A percentile compares a stretch with the other conserved stretches of the same genome.
Conservation (phyloP, 345 rosid genomes). For the Combretum micranthum region DNA sequence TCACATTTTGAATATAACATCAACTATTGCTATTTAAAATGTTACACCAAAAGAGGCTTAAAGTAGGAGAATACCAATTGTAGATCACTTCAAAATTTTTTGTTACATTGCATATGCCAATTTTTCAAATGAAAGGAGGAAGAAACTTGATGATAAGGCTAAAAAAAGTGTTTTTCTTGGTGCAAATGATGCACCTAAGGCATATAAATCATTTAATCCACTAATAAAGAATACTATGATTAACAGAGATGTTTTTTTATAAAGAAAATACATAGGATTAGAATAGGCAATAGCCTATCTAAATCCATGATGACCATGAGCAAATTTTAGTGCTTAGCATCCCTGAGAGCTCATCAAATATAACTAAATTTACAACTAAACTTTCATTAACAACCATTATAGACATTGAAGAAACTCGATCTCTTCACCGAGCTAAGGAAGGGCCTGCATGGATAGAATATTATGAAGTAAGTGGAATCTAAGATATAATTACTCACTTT, state of each 20-base stretch:
- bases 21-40: too few relatives aligned
- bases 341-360: too few relatives aligned
- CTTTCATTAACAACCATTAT: too few relatives aligned
- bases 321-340: too few relatives aligned
- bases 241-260: constrained; percentile 3
- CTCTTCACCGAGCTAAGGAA: too few relatives aligned
- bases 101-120: neutral
- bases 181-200: neutral
- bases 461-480: neutral
- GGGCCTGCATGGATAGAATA: neutral
- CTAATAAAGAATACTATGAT: neutral
- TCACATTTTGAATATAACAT: too few relatives aligned
- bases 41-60: too few relatives aligned
- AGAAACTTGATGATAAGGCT: constrained; percentile 2
- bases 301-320: neutral
- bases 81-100: too few relatives aligned
- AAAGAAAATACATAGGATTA: neutral
- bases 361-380: too few relatives aligned
- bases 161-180: constrained; percentile 3
- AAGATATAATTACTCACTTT: neutral
- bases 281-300: neutral
- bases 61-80: too few relatives aligned
- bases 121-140: neutral
- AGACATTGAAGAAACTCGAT: too few relatives aligned
- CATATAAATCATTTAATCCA: neutral